A percentile compares a stretch with the other conserved stretches of the same genome.
Evolutionary conservation across 805 yeast genomes (phyloP).

Genomic region (Wickerhamiella cacticola): DNA sequence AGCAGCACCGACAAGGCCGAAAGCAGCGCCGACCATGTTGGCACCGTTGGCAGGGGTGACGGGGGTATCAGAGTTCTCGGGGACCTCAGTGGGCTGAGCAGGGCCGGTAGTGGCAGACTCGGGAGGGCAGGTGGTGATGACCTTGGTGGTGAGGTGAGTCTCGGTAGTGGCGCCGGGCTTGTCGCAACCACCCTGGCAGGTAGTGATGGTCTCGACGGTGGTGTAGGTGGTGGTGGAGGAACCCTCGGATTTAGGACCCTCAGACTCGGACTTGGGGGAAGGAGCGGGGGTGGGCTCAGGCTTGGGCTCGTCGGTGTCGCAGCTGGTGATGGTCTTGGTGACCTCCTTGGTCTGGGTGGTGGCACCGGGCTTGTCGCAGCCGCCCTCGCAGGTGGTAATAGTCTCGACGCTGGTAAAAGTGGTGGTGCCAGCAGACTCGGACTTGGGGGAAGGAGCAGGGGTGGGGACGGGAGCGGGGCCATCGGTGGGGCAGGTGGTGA

Average conservation of each 20-base stretch:
- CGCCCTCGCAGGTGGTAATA: constrained; percentile 5
- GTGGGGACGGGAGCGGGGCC: neutral
- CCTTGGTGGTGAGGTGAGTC: neutral
- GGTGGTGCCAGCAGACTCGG: neutral
- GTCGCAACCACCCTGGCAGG: constrained; percentile 8
- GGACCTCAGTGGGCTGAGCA: neutral
- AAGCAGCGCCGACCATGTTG: neutral
- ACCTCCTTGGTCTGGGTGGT: neutral
- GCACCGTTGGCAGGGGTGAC: neutral
- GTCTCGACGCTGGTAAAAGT: constrained; percentile 7
- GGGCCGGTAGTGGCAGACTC: neutral
- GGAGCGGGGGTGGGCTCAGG: neutral
- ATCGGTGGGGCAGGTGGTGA: neutral
- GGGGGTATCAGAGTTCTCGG: neutral
- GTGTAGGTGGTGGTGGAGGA: neutral
- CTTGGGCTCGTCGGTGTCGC: constrained; percentile 2
- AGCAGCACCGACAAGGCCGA: neutral
- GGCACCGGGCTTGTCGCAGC: constrained; percentile 5
- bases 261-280: neutral
- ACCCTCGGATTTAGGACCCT: neutral
- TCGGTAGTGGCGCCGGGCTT: constrained; percentile 3
- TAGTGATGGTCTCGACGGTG: constrained; percentile 5
- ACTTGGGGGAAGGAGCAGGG: neutral
- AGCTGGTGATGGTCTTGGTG: neutral
- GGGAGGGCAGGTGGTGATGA: constrained; percentile 4